These are phyloP conservation scores for Hemisphaericaspora lyxosophila DNA, from an alignment of 1,139 yeast species.

Conservation along the genomic window DNA sequence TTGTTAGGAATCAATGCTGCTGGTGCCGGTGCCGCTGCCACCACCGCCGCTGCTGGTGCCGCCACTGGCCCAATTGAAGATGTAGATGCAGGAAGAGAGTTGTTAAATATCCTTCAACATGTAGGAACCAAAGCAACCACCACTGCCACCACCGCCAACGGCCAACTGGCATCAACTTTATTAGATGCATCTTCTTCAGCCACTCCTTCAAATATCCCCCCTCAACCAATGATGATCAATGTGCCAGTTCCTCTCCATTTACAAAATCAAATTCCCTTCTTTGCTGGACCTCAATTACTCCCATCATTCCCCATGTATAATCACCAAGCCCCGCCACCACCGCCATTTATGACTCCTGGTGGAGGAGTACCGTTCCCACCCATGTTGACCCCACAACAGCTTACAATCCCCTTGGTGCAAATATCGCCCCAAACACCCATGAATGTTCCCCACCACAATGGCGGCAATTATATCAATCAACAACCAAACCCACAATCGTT, in stretches of 20 bases:
- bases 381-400: constrained; percentile 6
- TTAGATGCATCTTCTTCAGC: too few relatives aligned
- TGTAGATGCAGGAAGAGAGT: constrained; percentile 73
- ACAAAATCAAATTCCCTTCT: constrained; percentile 29
- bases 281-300: constrained; percentile 14
- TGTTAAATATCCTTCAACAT: constrained; percentile 62
- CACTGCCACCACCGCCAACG: neutral
- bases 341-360: neutral
- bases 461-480: constrained; percentile 5
- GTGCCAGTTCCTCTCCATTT: constrained; percentile 28
- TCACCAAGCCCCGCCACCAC: constrained; percentile 9
- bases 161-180: too few relatives aligned
- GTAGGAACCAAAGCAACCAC: constrained; percentile 24
- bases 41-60: too few relatives aligned
- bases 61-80: constrained; percentile 23
- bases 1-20: constrained; percentile 54
- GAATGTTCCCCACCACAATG: constrained; percentile 3
- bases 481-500: constrained; percentile 45
- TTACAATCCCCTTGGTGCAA: neutral
- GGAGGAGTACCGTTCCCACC: constrained; percentile 6
- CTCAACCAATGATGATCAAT: constrained; percentile 8
- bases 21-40: too few relatives aligned
- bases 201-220: constrained; percentile 1
- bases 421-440: constrained; percentile 1
- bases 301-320: constrained; percentile 12